Evolutionary conservation across 352 stramenopile genomes (phyloP), one percentile per base, ranked within the genome.

Genomic region (Hyaloperonospora arabidopsidis): DNA sequence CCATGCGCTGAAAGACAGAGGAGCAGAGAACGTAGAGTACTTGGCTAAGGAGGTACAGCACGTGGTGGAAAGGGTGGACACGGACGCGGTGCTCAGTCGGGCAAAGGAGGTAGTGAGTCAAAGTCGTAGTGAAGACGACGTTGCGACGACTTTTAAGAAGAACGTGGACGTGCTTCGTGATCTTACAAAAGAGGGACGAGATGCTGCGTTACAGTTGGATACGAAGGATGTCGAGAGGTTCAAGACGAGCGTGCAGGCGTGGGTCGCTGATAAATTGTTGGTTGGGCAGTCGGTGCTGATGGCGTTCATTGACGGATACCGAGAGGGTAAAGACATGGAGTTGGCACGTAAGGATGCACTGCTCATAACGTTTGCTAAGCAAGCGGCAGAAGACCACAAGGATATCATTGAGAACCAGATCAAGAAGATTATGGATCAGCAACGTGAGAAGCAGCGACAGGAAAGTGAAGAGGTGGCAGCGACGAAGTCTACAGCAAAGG

Each of bases 241-340:
- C 21, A 88, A 89, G 59, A 43, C 36, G 2, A 79, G 82, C 1
- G 67, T 68, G 32, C 79, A 94, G 58, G 84, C 72, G 51, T 94
- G 84, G 84, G 69, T 89, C 17, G 76, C 78, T 1, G 84, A 94
- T 68, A 94, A 94, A 48, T 67, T 94, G 52, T 63, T 87, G 51
- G 81, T 94, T 21, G 84, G 78, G 15, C 81, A 91, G 57, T 73
- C 71, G 7, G 83, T 91, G 61, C 63, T 94, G 23, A 67, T 87
- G 68, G 77, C 79, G 29, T 94, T 92, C 45, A 89, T 94, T 55
- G 69, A 84, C 1, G 84, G 84, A 11, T 94, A 94, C 67, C 68
- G 73, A 5, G 74, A 83, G 35, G 84, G 84, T 43, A 94, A 94
- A 49, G 55, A 76, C 45, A 65, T 88, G 45, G 84, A 94, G 61